Percentiles rank a stretch among this genome's conserved stretches.
Evolutionary conservation across 1,284 basidiomycete genomes (phyloP).

Genomic region (Trichosporon asahii): DNA sequence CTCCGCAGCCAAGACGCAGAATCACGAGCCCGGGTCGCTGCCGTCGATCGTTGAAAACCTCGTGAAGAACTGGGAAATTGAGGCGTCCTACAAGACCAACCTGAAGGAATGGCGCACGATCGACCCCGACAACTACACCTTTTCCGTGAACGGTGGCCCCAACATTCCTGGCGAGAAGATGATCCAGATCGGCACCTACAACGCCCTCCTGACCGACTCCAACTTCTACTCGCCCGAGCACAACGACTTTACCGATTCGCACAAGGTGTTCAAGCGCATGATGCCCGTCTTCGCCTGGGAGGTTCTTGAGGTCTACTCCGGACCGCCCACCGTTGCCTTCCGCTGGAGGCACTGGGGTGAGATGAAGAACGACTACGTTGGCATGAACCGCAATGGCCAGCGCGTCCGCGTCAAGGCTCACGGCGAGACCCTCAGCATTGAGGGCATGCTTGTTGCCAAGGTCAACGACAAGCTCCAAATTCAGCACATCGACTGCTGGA

Average conservation of each 20-base stretch:
- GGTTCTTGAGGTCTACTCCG: conserved; percentile 25
- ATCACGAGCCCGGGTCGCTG: conserved; percentile 20
- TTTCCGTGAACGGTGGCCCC: conserved; percentile 19
- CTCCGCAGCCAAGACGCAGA: conserved; percentile 17
- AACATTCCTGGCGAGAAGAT: conserved; percentile 16
- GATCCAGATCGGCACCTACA: conserved; percentile 22
- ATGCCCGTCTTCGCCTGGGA: conserved; percentile 25
- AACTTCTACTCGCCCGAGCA: conserved; percentile 19
- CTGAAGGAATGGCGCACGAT: conserved; percentile 23
- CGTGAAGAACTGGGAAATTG: conserved; percentile 28
- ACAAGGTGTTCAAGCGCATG: conserved; percentile 28
- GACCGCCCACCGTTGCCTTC: conserved; percentile 21
- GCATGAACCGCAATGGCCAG: conserved; percentile 20
- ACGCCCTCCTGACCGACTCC: conserved; percentile 19
- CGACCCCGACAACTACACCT: conserved; percentile 19
- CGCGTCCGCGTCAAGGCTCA: conserved; percentile 25
- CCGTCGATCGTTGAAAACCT: conserved; percentile 22
- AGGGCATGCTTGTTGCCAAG: conserved; percentile 20
- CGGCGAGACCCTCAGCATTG: conserved; percentile 16
- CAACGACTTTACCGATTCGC: conserved; percentile 18
- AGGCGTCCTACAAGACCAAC: conserved; percentile 26
- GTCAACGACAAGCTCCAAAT: conserved; percentile 24
- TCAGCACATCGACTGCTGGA: conserved; percentile 19
- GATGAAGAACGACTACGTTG: conserved; percentile 27
- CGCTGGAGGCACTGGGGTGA: conserved; percentile 25